Evolutionary conservation across 306 rosid genomes (phyloP), one percentile per base, ranked within the genome.

Genomic region (Prunus fruticosa): DNA sequence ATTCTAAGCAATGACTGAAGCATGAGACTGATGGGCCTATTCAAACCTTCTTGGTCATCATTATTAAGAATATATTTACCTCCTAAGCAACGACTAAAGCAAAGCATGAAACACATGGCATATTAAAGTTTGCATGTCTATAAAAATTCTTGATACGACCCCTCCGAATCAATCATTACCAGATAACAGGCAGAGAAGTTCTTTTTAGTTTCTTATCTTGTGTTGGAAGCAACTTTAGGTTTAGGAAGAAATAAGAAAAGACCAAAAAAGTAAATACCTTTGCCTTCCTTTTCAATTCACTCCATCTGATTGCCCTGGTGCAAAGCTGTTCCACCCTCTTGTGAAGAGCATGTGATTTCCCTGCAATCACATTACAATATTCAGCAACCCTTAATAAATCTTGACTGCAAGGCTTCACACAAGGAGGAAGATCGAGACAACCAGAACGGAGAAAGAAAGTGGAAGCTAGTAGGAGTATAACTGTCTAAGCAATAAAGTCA

Each of bases 261-360:
- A 38, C 9, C 69, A 14, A 23, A 54, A 27, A 64, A 72, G 53
- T 28, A 18, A 46, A 43, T 76, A 85, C 91, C 87, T 88, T 88
- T 11, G 86, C 27, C 80, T 88, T 88, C 79, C 82, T 83, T 65
- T 85, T 88, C 45, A 88, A 79, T 70, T 83, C 89, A 54, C 75
- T 89, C 91, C 91, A 88, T 76, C 82, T 81, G 81, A 88, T 81
- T 53, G 91, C 91, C 61, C 91, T 81, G 61, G 87, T 88, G 78
- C 91, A 88, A 16, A 88, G 87, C 76, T 88, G 91, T 22, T 85
- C 89, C 19, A 88, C 84, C 58, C 91, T 85, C 82, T 88, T 88
- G 86, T 88, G 91, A 67, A 88, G 91, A 73, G 89, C 89, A 74
- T 88, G 91, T 22, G 91, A 86, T 83, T 88, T 88, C 64, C 89